A percentile compares a stretch with the other conserved stretches of the same genome.
phyloP scores from a whole-genome alignment of 2,329 filamentous ascomycete genomes.

The Chaetomium sp. region DNA sequence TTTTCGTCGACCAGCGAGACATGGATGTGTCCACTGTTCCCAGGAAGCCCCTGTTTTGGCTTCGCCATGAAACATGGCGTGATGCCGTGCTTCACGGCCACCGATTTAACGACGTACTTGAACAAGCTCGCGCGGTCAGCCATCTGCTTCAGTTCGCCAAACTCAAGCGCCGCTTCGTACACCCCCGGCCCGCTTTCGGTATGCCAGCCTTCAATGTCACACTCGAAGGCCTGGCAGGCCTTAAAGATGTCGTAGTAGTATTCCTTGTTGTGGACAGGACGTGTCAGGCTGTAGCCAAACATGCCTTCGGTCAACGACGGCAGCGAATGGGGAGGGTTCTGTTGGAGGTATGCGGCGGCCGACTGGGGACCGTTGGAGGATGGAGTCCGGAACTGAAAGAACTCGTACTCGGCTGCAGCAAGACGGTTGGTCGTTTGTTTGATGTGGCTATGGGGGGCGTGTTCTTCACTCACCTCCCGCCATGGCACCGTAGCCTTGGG shows the following conservation, averaged over 20 bases:
- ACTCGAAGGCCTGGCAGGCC: constrained; percentile 68
- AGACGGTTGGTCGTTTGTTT: not conserved
- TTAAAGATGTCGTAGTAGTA: constrained; percentile 89
- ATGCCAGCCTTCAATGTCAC: constrained; percentile 89
- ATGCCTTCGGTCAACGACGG: constrained; percentile 84
- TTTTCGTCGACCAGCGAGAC: constrained; percentile 74
- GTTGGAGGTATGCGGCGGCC: constrained; percentile 65
- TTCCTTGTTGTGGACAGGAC: constrained; percentile 82
- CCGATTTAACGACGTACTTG: constrained; percentile 90
- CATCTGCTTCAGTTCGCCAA: constrained; percentile 80
- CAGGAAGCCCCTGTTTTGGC: constrained; percentile 80
- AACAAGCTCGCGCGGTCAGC: constrained; percentile 88
- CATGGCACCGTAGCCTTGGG: constrained; percentile 72
- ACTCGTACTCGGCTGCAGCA: constrained; percentile 78
- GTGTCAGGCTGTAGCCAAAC: constrained; percentile 89
- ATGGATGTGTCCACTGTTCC: constrained; percentile 95
- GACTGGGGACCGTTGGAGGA: constrained; percentile 52
- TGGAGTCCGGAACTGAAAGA: constrained; percentile 81
- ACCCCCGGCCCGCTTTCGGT: constrained; percentile 91
- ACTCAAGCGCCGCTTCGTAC: constrained; percentile 91
- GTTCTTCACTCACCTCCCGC: constrained; percentile 65
- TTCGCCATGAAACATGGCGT: constrained; percentile 99
- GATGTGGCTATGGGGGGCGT: not conserved
- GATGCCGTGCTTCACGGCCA: constrained; percentile 81
- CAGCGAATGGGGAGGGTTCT: constrained; percentile 66